Evolutionary conservation across 257 asterid species (phyloP).

Genomic region (Solanum chiquidenum): DNA sequence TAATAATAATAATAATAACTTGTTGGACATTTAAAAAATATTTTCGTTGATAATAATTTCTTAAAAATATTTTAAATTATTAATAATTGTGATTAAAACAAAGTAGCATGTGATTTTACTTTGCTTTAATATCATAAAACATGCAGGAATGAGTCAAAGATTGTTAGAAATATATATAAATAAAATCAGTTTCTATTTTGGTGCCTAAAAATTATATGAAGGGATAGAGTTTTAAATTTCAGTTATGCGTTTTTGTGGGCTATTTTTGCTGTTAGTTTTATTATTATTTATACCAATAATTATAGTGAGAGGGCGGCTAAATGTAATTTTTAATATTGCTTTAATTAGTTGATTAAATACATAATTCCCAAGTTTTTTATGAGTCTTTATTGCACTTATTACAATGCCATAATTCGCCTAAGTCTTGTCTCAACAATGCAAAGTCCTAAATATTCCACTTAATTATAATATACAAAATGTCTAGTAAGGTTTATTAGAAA

Average conservation of each 20-base stretch:
- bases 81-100: too few species aligned
- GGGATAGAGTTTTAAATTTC: slow-evolving; percentile 5
- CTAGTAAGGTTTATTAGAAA: background rate
- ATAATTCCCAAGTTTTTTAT: background rate
- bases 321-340: background rate
- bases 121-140: background rate
- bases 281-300: background rate
- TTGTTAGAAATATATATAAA: background rate
- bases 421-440: background rate
- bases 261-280: background rate
- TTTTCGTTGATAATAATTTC: too few species aligned
- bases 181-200: background rate
- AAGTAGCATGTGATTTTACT: background rate
- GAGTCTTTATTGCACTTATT: background rate
- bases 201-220: slow-evolving; percentile 13
- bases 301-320: background rate
- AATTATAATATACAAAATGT: background rate
- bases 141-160: background rate
- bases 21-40: too few species aligned
- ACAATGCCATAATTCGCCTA: background rate
- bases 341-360: background rate
- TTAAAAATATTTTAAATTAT: background rate
- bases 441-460: background rate
- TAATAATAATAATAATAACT: background rate
- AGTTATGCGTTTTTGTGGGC: slow-evolving; percentile 1